Evolutionary conservation across 164 flowering plant genomes (phyloP).

Genomic region (Tinospora cordifolia): DNA sequence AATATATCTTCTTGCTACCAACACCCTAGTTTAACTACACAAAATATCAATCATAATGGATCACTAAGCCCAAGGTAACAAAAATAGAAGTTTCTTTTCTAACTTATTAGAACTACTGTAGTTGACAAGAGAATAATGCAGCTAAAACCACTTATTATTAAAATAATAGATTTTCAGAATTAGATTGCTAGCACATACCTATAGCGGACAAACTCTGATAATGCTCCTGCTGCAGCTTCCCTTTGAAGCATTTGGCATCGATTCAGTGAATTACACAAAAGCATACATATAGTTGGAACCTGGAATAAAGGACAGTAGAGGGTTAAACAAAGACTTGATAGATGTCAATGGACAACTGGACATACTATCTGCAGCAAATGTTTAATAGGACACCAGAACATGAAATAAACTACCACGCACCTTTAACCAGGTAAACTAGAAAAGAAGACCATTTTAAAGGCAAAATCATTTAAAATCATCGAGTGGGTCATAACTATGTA

Average conservation of each 20-base stretch:
- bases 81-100: neutral
- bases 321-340: no score
- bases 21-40: no score
- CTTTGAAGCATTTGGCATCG: constrained; percentile 50
- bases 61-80: neutral
- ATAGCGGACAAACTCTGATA: constrained; percentile 85
- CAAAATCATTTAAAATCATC: neutral
- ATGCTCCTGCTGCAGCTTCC: constrained; percentile 94
- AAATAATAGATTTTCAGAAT: neutral
- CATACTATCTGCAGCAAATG: neutral
- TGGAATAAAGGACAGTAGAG: constrained; percentile 19
- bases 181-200: constrained; percentile 36
- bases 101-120: neutral
- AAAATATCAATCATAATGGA: neutral
- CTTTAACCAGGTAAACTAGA: neutral
- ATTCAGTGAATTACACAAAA: constrained; percentile 56
- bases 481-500: neutral
- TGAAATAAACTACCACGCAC: neutral
- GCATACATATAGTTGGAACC: constrained; percentile 60
- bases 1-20: no score
- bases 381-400: neutral
- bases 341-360: neutral
- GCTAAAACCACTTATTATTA: neutral
- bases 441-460: neutral
- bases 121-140: neutral